Base-by-base conservation (phyloP, 139 green algal genomes). In the Chlamydomonas sp. region DNA sequence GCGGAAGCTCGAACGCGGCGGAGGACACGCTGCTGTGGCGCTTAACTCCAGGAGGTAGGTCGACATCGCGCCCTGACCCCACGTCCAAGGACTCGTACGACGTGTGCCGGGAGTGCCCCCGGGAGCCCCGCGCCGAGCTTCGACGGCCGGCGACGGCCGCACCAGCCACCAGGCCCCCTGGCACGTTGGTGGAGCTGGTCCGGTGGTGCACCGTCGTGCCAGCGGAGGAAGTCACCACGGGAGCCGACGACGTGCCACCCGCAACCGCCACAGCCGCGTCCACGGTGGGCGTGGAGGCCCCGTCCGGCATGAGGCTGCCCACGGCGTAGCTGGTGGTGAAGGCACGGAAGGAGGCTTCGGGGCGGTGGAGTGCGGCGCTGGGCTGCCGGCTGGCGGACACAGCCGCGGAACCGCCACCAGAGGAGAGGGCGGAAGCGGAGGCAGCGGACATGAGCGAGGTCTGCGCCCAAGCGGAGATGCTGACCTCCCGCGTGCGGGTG, bases 81-180 rank as follows among this genome's bases (percentile, higher is more conserved):
- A 72, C 5, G 60, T 87, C 83, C 2, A 64, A 5, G 83, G 73
- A 81, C 61, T 87, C 83, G 72, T 87, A 87, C 16, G 83, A 87
- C 8, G 83, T 49, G 8, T 80, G 72, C 2, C 83, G 72, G 1
- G 83, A 87, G 61, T 87, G 83, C 2, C 83, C 83, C 9, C 83
- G 83, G 2, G 83, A 87, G 20, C 82, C 82, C 5, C 82, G 71
- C 8, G 80, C 15, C 58, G 68, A 61, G 20, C 71, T 9, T 9
- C 5, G 5, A 20, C 60, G 60, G 61, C 20, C 7, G 5, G 20
- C 78, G 8, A 7, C 78, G 3, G 5, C 20, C 0, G 77, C 17
- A 60, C 58, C 58, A 14, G 5, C 5, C 12, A 7, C 9, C 49
- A 57, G 8, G 57, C 79, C 64, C 31, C 12, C 64, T 49, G 31